phyloP scores from a whole-genome alignment of 441 rosid species.

The Adansonia madagascariensis region DNA sequence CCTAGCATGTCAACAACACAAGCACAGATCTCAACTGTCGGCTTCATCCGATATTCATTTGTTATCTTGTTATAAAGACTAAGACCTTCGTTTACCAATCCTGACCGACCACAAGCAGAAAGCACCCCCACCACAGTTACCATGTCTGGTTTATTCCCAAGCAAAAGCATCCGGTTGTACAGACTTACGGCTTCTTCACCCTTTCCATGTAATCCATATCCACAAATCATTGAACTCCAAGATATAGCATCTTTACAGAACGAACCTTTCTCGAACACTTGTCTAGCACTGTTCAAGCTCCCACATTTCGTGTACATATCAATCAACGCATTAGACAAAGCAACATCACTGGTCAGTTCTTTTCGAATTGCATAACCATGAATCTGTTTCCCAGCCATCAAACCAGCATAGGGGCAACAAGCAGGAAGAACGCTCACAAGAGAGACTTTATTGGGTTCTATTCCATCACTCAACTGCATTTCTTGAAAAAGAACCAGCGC shows the following conservation, averaged over 20 bases:
- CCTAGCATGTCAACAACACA: slow-evolving; percentile 70
- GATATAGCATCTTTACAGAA: slow-evolving; percentile 55
- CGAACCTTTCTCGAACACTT: slow-evolving; percentile 43
- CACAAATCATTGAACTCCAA: slow-evolving; percentile 74
- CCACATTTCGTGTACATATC: slow-evolving; percentile 72
- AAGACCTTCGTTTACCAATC: slow-evolving; percentile 61
- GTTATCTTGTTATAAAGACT: slow-evolving; percentile 42
- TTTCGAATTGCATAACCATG: slow-evolving; percentile 64
- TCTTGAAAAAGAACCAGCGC: slow-evolving; percentile 54
- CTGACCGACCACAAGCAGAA: slow-evolving; percentile 65
- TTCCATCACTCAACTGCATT: slow-evolving; percentile 51
- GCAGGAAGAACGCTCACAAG: slow-evolving; percentile 65
- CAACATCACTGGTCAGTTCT: slow-evolving; percentile 35
- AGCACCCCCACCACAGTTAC: slow-evolving; percentile 60
- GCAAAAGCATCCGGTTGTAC: slow-evolving; percentile 54
- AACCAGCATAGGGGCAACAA: slow-evolving; percentile 51
- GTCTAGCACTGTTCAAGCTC: slow-evolving; percentile 54
- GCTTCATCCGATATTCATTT: slow-evolving; percentile 49
- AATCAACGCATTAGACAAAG: slow-evolving; percentile 64
- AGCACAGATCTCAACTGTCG: slow-evolving; percentile 62
- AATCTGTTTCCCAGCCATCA: slow-evolving; percentile 55
- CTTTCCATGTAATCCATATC: slow-evolving; percentile 70
- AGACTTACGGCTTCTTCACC: slow-evolving; percentile 60
- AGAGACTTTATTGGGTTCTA: slow-evolving; percentile 55
- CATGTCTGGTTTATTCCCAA: slow-evolving; percentile 54